Evolutionary conservation across 108 stramenopile genomes (phyloP), one percentile per base, ranked within the genome.

Genomic region (Craspedostauros australis): DNA sequence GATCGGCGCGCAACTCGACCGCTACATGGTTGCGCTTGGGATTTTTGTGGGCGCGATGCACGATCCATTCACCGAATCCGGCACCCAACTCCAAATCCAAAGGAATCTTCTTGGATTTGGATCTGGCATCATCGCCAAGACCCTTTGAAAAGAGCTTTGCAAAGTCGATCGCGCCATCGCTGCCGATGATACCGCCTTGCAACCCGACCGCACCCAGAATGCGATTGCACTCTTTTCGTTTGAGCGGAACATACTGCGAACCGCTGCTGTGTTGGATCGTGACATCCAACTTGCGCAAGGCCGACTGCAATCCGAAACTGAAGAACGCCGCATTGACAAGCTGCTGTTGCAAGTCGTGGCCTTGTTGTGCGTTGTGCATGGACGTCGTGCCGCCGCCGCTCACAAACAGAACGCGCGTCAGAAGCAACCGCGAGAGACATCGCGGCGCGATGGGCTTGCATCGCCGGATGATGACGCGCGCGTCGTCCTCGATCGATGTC

Each of bases 31-130:
- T 68, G 5, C 73, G 65, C 7, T 50, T 45, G n/a, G 82, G 82
- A 46, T 77, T 72, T 16, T 55, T 22, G 19, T 52, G 37, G 14
- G 90, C 82, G 65, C 88, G 84, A n/a, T 63, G 50, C 11, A 72
- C 68, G 44, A 73, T 73, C 86, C 86, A 91, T 37, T 91, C 90
- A 36, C 90, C 90, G 43, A 70, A 77, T 29, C 90, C 90, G 41
- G 79, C 63, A 2, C 90, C 90, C 22, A 91, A 72, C 42, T 91
- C 90, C 40, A 91, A 62, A 47, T 91, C 72, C 14, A 91, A 15
- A 23, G 62, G 62, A 29, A 52, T 54, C 47, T 11, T 36, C 15
- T 26, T 47, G 36, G 5, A 12, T 9, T 39, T 50, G 57, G 45
- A 20, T 55, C 38, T 21, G 24, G 15, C n/a, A 16, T 19, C 11